Base-by-base conservation (phyloP, 345 rosid genomes). In the Rhodomyrtus tomentosa region DNA sequence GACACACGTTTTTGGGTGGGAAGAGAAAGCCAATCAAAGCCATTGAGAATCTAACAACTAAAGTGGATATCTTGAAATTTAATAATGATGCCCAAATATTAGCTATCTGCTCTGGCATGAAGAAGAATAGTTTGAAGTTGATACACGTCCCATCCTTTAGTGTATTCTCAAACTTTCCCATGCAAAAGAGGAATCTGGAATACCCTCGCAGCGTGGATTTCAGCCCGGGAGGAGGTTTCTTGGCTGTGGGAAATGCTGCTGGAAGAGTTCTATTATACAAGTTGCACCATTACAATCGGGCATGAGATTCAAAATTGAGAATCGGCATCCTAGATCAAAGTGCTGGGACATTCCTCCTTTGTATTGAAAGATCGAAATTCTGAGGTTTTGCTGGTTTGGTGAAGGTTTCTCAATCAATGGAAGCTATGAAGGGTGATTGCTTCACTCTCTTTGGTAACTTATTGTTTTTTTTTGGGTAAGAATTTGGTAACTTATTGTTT, bases 191-290 rank as follows among this genome's bases (percentile, higher is more conserved):
- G 53, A 86, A 88, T 25, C 58, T 95, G 72, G 93, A 91, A 42
- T 92, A 92, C 86, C 98, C 98, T 55, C 93, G 95, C 7, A 93
- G 98, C 84, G n/a, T 95, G 89, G 98, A 96, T 88, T 94, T 95
- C 88, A 96, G 98, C 84, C 99, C 98, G 5, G 98, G 94, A 58
- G 92, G 98, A 86, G 98, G 99, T 29, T 96, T 95, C 90, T 91
- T 95, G 96, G 99, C 95, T 11, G 90, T 95, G 81, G 99, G 96
- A 59, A 95, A 93, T 89, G 95, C 97, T 24, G 93, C 95, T 5
- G 97, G 98, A 48, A 93, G 95, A 88, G 98, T 95, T 56, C 81
- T 96, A 85, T 81, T 96, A 16, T 96, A 93, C 88, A 97, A 94
- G 93, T 86, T 97, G 90, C 98, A 94, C 84, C 98, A 94, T 88